Base-by-base conservation (phyloP, 208 protist genomes). In the Trypanosoma caninum region DNA sequence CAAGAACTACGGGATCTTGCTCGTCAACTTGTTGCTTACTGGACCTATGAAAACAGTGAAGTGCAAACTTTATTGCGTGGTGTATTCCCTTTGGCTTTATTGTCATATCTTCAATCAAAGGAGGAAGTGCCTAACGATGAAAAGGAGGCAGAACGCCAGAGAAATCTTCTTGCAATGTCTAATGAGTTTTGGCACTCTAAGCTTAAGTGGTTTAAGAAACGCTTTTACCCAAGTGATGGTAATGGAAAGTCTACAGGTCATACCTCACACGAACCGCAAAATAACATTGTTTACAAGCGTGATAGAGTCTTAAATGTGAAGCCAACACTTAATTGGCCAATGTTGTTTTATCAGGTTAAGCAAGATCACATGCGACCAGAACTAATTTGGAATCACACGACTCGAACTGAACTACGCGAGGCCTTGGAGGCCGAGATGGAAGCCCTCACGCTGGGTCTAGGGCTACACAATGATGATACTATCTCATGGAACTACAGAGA, bases 401-500 rank as follows among this genome's bases (percentile, higher is more conserved):
- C 94, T 14, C 86, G 94, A 22, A 76, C 75, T 34, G 94, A 97
- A 65, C 78, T 97, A 27, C 69, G 78, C 22, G 76, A 89, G 22
- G 82, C 87, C 18, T 74, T 97, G n/a, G 88, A 96, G 44, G 55
- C 60, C 27, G 94, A 97, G 66, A 76, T 97, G 38, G 71, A 78
- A 23, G 59, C 78, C 0, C 86, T 95, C 47, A 72, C 70, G 23
- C 51, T 74, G 14, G 84, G 78, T 13, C 64, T 66, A 23, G 80
- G 80, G 5, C 33, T 85, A 34, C 69, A 59, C 6, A 35, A 46
- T 27, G 67, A 77, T 20, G 47, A 66, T 16, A 11, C 37, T 34
- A 65, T 95, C n/a, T 78, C 86, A 30, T 97, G 94, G 92, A 97
- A 97, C 68, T 90, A 95, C 56, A 59, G 81, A n/a, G 94, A 97